These are phyloP conservation scores for Dionaea muscipula DNA, from an alignment of 179 eudicot species.

Conservation along the genomic window DNA sequence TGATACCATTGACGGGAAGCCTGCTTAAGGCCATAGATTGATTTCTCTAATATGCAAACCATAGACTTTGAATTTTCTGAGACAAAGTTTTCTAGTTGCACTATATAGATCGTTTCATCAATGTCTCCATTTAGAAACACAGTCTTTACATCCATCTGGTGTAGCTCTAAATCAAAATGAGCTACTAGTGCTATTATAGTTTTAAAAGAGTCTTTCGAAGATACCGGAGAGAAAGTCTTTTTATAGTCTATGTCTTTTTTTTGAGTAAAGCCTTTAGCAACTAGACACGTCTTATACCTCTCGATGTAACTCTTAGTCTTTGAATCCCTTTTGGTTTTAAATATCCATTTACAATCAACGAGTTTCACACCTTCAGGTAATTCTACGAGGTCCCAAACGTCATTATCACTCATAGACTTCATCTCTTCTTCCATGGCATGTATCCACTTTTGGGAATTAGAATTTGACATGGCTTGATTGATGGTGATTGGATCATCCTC, in stretches of 20 bases:
- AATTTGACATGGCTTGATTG: constrained; percentile 2
- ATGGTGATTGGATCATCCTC: not conserved
- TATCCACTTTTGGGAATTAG: constrained; percentile 1
- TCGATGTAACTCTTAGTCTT: not conserved
- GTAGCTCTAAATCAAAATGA: not conserved
- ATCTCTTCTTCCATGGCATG: constrained; percentile 5
- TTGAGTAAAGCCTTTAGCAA: constrained; percentile 2
- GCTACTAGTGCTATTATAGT: not conserved
- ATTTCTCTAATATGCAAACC: not conserved
- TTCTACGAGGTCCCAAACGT: constrained; percentile 10
- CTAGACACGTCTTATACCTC: not conserved
- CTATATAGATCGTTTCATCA: not conserved
- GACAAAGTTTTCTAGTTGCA: not conserved
- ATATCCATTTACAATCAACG: constrained; percentile 1
- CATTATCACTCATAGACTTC: constrained; percentile 1
- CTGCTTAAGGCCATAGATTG: not conserved
- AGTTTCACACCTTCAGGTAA: not conserved
- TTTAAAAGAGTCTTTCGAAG: not conserved
- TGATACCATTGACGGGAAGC: not conserved
- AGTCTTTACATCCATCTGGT: not conserved
- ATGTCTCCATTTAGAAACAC: not conserved
- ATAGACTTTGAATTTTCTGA: not conserved
- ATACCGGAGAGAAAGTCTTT: not conserved
- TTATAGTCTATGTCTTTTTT: not conserved
- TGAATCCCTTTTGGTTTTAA: constrained; percentile 6